Conservation (phyloP, 768 basidiomycete species). For the Leccinum obscurum region DNA sequence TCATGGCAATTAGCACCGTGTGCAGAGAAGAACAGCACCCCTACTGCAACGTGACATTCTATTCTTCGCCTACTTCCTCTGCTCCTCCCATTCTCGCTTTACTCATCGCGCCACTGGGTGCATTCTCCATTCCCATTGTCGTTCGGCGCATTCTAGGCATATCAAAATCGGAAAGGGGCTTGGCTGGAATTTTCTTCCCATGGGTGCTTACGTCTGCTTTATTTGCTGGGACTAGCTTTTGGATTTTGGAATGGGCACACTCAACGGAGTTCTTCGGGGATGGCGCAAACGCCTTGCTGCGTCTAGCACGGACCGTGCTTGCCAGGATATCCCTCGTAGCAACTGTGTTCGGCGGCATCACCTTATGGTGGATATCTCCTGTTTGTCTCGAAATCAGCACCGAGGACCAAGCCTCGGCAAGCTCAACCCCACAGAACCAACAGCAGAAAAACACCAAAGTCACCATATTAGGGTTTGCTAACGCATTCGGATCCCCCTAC, state of each 20-base stretch:
- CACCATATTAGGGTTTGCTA: constrained; percentile 80
- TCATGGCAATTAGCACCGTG: constrained; percentile 81
- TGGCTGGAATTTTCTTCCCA: constrained; percentile 65
- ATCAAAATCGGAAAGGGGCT: constrained; percentile 72
- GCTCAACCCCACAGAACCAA: constrained; percentile 7
- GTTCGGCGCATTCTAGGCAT: constrained; percentile 59
- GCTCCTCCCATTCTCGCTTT: constrained; percentile 63
- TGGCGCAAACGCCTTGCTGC: constrained; percentile 45
- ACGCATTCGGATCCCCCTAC: constrained; percentile 88
- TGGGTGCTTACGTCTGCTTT: constrained; percentile 59
- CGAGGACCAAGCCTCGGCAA: constrained; percentile 16
- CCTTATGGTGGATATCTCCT: constrained; percentile 72
- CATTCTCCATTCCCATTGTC: constrained; percentile 55
- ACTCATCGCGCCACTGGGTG: constrained; percentile 53
- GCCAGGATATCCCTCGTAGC: constrained; percentile 55
- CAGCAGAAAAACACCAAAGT: constrained; percentile 44
- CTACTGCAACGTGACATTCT: constrained; percentile 89
- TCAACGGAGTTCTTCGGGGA: constrained; percentile 47
- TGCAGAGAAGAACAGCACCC: constrained; percentile 96
- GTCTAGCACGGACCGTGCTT: constrained; percentile 56
- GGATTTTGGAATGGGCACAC: constrained; percentile 83
- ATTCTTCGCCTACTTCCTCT: constrained; percentile 67
- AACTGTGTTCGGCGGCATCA: constrained; percentile 51
- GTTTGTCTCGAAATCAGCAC: constrained; percentile 68
- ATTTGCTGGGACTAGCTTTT: constrained; percentile 60